phyloP scores from a whole-genome alignment of 306 rosid genomes.

The peach (Prunus persica) region Prunus_persica_NCBIv2 NC_034016.1:3809001-3809500 shows the following conservation, averaged over 20 bases:
- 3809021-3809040: too few relatives aligned
- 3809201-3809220: not conserved
- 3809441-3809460: not conserved
- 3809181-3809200: not conserved
- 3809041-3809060: too few relatives aligned
- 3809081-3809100: too few relatives aligned
- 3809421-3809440: not conserved
- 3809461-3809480: not conserved
- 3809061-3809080: too few relatives aligned
- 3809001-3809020: too few relatives aligned
- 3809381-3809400: not conserved
- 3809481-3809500: not conserved
- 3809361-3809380: not conserved
- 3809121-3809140: too few relatives aligned
- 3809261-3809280: not conserved
- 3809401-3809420: not conserved
- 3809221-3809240: not conserved
- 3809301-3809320: not conserved
- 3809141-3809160: too few relatives aligned
- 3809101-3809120: too few relatives aligned
- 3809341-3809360: not conserved
- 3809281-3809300: not conserved
- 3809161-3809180: not conserved
- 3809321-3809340: not conserved
- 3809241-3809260: not conserved